These are phyloP conservation scores for Diaporthe capsici DNA, from an alignment of 2,329 filamentous ascomycete species.

Conservation along the genomic window DNA sequence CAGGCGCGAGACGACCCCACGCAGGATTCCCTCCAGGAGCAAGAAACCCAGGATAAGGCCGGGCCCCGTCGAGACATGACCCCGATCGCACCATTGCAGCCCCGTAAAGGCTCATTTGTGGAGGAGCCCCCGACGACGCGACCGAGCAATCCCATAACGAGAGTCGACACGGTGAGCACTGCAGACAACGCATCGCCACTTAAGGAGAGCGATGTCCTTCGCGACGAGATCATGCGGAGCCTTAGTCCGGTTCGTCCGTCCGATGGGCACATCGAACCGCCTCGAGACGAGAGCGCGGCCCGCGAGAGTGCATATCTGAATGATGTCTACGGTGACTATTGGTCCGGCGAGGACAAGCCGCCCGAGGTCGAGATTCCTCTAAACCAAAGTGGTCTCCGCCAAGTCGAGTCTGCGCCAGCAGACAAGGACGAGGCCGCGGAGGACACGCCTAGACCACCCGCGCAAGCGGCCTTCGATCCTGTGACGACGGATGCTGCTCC, in stretches of 20 bases:
- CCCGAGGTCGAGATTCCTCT: conserved; percentile 11
- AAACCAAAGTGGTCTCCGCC: neutral
- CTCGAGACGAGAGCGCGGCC: conserved; percentile 38
- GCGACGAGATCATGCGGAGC: conserved; percentile 81
- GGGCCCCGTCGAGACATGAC: conserved; percentile 7
- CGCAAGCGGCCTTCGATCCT: neutral
- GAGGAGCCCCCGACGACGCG: conserved; percentile 52
- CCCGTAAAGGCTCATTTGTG: conserved; percentile 49
- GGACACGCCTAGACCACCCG: conserved; percentile 7
- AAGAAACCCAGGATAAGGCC: conserved; percentile 13
- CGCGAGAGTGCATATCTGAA: conserved; percentile 75
- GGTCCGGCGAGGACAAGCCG: conserved; percentile 64
- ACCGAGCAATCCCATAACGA: conserved; percentile 55
- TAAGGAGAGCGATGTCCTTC: conserved; percentile 78
- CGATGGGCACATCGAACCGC: conserved; percentile 16
- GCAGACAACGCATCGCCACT: conserved; percentile 66
- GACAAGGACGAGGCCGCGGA: conserved; percentile 6
- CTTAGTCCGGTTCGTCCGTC: conserved; percentile 65
- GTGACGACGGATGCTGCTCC: neutral
- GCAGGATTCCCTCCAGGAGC: neutral
- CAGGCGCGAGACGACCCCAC: neutral
- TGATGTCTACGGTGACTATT: conserved; percentile 78
- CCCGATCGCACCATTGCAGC: conserved; percentile 60
- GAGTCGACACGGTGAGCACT: conserved; percentile 63
- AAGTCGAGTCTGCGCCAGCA: neutral